phyloP scores from a whole-genome alignment of 805 yeast genomes.

The Candida michaelii region DNA sequence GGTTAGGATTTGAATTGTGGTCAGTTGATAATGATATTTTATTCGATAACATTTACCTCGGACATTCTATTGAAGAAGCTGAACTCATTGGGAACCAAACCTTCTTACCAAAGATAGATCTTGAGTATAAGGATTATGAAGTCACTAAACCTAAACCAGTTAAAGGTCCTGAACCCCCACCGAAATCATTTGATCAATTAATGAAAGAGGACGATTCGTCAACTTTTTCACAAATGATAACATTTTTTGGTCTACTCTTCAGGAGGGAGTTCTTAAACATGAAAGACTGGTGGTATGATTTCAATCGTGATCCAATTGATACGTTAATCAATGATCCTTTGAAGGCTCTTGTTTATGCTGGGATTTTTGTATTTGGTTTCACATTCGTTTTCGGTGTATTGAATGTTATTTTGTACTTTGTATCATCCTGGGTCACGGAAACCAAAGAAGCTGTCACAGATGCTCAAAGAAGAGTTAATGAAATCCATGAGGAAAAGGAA shows the following conservation, averaged over 20 bases:
- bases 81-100: constrained; percentile 80
- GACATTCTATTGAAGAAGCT: constrained; percentile 82
- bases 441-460: constrained; percentile 8
- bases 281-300: constrained; percentile 35
- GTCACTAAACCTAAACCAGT: constrained; percentile 41
- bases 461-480: constrained; percentile 8
- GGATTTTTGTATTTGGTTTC: constrained; percentile 38
- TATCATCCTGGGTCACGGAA: constrained; percentile 15
- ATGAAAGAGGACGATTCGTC: constrained; percentile 19
- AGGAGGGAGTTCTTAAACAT: constrained; percentile 24
- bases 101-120: constrained; percentile 51
- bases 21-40: constrained; percentile 72
- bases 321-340: constrained; percentile 48
- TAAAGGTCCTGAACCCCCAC: constrained; percentile 46
- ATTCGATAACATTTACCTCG: constrained; percentile 83
- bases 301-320: constrained; percentile 44
- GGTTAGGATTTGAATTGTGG: constrained; percentile 88
- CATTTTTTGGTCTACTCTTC: constrained; percentile 21
- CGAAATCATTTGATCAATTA: constrained; percentile 38
- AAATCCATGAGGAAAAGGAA: constrained; percentile 1
- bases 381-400: constrained; percentile 44
- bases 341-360: constrained; percentile 49
- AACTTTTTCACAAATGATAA: constrained; percentile 15
- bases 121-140: constrained; percentile 49
- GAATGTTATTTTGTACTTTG: constrained; percentile 34